Base-by-base conservation (phyloP, 1,139 yeast species). In the Wickerhamomyces sp. region DNA sequence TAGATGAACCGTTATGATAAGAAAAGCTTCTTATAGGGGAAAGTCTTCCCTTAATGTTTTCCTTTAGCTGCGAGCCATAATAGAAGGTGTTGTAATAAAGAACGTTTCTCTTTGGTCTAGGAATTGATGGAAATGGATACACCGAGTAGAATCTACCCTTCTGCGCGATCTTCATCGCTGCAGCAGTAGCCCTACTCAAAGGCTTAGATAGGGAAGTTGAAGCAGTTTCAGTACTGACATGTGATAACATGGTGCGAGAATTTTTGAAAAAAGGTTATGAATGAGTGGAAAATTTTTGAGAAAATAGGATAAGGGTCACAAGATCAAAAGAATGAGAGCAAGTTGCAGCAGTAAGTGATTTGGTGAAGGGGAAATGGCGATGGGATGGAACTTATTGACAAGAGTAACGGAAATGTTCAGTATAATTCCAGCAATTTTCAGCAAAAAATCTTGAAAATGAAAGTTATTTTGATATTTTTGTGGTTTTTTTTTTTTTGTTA, bases 71-170 rank as follows among this genome's bases (percentile, higher is more conserved):
- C 17, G 57, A 50, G 7, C 55, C 53, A 36, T 49, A 49, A 61
- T 54, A 76, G 70, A 70, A 28, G 60, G 64, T 31, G 50, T 76
- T 70, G 60, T 78, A 77, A 56, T 78, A 78, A 38, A 76, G 64
- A 5, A 73, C 72, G 43, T 72, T 76, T 27, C 85, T 61, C 58
- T 76, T 78, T 7, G 87, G 85, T 45, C 85, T 66, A 3, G 87
- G 85, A 39, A 80, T 76, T 44, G 68, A 67, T 2, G 86, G 83
- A 51, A 80, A 76, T 19, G 65, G 69, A 49, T 74, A 73, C 45
- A 46, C 46, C 7, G 55, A 45, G 32, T 49, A 49, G 28, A 52
- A 43, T 26, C 54, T 39, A 5, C 42, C 36, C 25, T 38, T 28
- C 27, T 41, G 39, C 5, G 45, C 35, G 26, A 35, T 22, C 1